Evolutionary conservation across 116 monocot genomes (phyloP), one percentile per base, ranked within the genome.

Genomic region (Iris pallida): DNA sequence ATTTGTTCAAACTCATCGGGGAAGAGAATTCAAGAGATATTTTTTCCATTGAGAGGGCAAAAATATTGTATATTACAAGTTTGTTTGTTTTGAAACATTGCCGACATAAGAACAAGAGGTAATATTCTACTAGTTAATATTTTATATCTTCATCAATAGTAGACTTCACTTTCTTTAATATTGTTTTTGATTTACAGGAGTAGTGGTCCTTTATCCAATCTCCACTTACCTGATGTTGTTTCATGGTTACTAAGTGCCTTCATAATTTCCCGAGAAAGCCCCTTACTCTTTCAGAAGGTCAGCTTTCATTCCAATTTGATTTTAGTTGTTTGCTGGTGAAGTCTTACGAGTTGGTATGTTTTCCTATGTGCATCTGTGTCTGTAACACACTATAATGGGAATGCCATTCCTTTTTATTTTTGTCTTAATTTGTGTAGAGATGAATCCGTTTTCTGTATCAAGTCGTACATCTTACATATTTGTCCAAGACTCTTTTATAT

Each of bases 31-130:
- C 61, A 55, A 67, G 73, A 41, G 74, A 82, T 75, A 66, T 71
- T 51, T 83, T 90, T 65, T 47, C 75, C 30, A 51, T 83, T 66
- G 88, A 90, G 51, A 75, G 80, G 69, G 95, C 90, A 20, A 45
- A 66, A 51, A 59, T 95, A 65, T 61, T 95, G 11, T 86, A 78
- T 66, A 77, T 73, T 7, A 78, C 90, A 72, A 83, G 90, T 59
- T 76, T 82, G 65, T 82, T 82, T 76, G 71, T 63, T 68, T 57
- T 90, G 58, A 95, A 88, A 75, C 60, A 82, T 15, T 68, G 61
- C 49, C 46, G 81, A 20, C 79, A 85, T 16, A 83, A 83, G 64
- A 58, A 78, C 57, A 44, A 70, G 55, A 81, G 85, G 94, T 94
- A 47, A 79, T 70, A 42, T 13, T 5, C 4, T 52, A 42, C 12